phyloP scores from a whole-genome alignment of 148 eudicot genomes.

The Agrostemma githago region DNA sequence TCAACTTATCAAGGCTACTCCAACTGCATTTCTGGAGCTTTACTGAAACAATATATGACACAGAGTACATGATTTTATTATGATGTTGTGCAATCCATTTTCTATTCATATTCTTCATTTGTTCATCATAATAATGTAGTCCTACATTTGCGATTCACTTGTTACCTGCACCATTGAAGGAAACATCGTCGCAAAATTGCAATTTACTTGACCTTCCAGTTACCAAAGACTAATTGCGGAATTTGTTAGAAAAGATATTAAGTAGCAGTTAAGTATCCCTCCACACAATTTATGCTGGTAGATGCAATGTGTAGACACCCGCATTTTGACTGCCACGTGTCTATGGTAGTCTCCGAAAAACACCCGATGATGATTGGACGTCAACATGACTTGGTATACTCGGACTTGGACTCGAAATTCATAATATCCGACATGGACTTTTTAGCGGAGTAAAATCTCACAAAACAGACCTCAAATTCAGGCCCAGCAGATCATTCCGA shows the following conservation, averaged over 20 bases:
- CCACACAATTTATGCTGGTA: not conserved
- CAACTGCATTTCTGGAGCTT: conserved; percentile 10
- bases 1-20: conserved; percentile 1
- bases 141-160: not conserved
- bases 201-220: conserved; percentile 10
- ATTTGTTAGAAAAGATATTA: not conserved
- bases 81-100: not conserved
- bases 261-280: not conserved
- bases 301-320: no score
- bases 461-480: no score
- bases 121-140: not conserved
- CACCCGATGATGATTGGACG: no score
- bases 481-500: no score
- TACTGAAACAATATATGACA: not conserved
- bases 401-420: no score
- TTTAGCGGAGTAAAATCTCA: no score
- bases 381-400: no score
- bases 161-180: not conserved
- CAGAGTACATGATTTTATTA: not conserved
- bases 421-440: no score
- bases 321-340: no score
- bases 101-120: not conserved
- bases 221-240: not conserved
- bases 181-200: conserved; percentile 6
- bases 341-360: no score